These are phyloP conservation scores for Acmispon strigosus DNA, from an alignment of 306 rosid species.

Conservation along the genomic window DNA sequence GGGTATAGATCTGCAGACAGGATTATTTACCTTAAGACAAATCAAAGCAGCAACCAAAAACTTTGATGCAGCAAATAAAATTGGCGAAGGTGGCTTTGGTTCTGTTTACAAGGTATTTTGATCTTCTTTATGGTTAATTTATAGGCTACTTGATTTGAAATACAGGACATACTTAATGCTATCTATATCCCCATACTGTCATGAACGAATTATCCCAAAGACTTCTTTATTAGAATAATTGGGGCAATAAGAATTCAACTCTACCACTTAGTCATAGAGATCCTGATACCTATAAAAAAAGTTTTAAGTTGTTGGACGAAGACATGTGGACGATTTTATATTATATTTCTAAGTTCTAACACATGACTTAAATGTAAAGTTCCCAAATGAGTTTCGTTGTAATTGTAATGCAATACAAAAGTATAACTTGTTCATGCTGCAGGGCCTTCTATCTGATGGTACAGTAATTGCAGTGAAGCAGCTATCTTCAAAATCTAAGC, in stretches of 20 bases:
- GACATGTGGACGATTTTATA: no score
- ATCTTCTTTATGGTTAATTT: background rate
- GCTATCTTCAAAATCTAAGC: constrained; percentile 87
- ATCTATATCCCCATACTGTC: background rate
- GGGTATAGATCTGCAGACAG: constrained; percentile 78
- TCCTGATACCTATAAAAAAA: no score
- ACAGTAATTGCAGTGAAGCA: constrained; percentile 88
- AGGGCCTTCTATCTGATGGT: constrained; percentile 86
- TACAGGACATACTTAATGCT: background rate
- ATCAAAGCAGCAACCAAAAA: constrained; percentile 77
- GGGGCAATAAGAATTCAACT: no score
- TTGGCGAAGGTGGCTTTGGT: constrained; percentile 98
- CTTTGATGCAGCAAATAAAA: constrained; percentile 67
- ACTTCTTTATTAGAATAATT: no score
- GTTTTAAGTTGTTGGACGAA: no score
- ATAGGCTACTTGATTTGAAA: background rate
- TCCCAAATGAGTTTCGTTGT: no score
- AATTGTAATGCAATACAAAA: background rate
- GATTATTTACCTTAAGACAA: constrained; percentile 71
- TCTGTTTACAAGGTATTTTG: constrained; percentile 73
- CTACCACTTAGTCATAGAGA: no score
- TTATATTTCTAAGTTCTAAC: no score
- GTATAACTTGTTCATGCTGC: constrained; percentile 23
- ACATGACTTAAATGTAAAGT: no score
- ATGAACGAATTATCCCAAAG: no score